A percentile compares a stretch with the other conserved stretches of the same genome.
Evolutionary conservation across 495 filamentous ascomycete genomes (phyloP).

Genomic region (Echria macrotheca): DNA sequence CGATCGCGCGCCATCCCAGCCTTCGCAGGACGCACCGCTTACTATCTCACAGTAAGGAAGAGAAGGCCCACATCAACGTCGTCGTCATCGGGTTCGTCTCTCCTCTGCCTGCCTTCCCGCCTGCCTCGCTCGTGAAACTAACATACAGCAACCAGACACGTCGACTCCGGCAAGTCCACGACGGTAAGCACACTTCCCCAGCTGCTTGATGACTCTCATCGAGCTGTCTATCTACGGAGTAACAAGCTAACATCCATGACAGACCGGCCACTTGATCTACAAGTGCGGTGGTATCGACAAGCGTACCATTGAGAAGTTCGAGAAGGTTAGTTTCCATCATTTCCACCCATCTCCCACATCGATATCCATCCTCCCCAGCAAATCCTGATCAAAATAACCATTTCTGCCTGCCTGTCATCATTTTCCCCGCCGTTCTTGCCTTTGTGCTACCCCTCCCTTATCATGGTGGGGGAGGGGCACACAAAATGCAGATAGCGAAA

Average conservation of each 20-base stretch:
- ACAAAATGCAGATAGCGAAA: conserved; percentile 18
- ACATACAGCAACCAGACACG: conserved; percentile 50
- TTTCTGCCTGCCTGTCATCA: conserved; percentile 10
- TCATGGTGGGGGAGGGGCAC: conserved; percentile 34
- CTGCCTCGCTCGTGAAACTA: too few relatives aligned
- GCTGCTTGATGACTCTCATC: conserved; percentile 11
- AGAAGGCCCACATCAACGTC: conserved; percentile 87
- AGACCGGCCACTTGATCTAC: conserved; percentile 93
- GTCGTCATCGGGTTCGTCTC: conserved; percentile 97
- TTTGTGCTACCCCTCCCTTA: conserved; percentile 24
- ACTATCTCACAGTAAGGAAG: conserved; percentile 63
- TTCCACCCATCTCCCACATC: conserved; percentile 9
- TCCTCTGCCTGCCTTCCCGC: conserved; percentile 60
- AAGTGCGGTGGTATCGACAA: conserved; percentile 99
- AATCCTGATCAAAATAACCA: conserved; percentile 9
- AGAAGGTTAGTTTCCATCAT: conserved; percentile 69
- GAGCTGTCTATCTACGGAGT: background rate
- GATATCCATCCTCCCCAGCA: conserved; percentile 7
- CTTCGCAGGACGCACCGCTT: conserved; percentile 10
- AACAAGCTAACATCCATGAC: conserved; percentile 8
- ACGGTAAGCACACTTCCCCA: conserved; percentile 53
- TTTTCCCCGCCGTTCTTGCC: conserved; percentile 17
- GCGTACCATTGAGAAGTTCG: conserved; percentile 99
- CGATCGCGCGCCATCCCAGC: background rate
- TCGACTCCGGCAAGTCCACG: conserved; percentile 99